Base-by-base conservation (phyloP, 2,329 filamentous ascomycete genomes). In the Phyllosticta capitalensis region DNA sequence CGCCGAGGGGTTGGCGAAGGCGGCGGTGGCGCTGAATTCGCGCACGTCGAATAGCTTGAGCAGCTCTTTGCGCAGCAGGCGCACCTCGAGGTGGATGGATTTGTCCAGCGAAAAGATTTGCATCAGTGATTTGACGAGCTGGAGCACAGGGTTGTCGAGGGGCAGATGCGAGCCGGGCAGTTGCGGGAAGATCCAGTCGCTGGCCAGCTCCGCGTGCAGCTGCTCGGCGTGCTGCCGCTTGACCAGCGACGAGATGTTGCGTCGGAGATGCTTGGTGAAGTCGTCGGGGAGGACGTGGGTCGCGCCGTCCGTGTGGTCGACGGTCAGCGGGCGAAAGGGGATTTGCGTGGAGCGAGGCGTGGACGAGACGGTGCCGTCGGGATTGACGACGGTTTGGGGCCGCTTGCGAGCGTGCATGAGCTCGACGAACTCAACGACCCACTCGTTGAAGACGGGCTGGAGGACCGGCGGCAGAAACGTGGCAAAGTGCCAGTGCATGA, bases 401-500 rank as follows among this genome's bases (percentile, higher is more conserved):
- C 86, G 83, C 74, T 97, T 99, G 63, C 92, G 80, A 12, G 79
- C 76, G 68, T 96, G 92, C 92, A 99, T 96, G 58, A 96, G 80
- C 65, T 96, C 86, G 65, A 99, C 89, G 72, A 96, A 99, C 70
- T 96, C 90, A 14, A 96, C 84, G 2, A 96, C 84, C 90, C 92
- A 96, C 66, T 95, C 87, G 63, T 92, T 83, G 77, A 99, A 99
- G 9, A 86, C 83, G 0, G 87, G 82, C 68, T 97, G 92, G 54
- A 99, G 79, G 4, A 87, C 85, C 0, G 77, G 71, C 0, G 95
- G 94, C 0, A 99, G 76, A 71, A 96, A 96, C 1, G 90, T 92
- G 52, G 86, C 88, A 69, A 99, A 87, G 72, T 99, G 94, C 95
- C 95, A 99, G 74, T 96, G 89, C 92, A 99, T 97, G 67, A 99